Evolutionary conservation across 768 basidiomycete genomes (phyloP), one percentile per base, ranked within the genome.

Genomic region (Cantharellus anzutake): DNA sequence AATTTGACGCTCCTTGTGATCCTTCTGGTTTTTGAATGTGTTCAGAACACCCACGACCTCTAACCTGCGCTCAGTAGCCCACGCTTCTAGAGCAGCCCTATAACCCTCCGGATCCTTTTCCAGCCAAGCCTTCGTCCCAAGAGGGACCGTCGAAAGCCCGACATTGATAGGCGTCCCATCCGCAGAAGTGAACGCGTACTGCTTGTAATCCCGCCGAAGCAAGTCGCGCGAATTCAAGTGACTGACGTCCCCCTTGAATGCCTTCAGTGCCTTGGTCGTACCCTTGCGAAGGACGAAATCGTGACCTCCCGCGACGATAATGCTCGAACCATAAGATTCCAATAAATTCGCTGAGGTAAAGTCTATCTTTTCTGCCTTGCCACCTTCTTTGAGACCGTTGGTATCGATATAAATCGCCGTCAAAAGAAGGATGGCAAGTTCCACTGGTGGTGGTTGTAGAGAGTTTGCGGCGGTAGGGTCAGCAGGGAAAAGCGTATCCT

Each of bases 131-230:
- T 78, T 73, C 3, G 93, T 74, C 4, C 76, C 74, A 3, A 86
- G 66, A 2, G 91, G 92, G 16, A 97, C 84, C 2, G 89, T 86
- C 1, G 88, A 79, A 7, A 99, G 71, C 3, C 94, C 92, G 1
- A 81, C 81, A 60, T 76, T 78, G 44, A 88, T 11, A 11, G 1
- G 52, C 72, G 4, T 71, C 66, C 38, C 70, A 65, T 4, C 66
- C 68, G 73, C 67, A 2, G 82, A 76, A 0, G 72, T 69, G 60
- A 80, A 70, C 1, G 70, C 67, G 66, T 91, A 94, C 64, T 94
- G 82, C 69, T 99, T 98, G 75, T 92, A 99, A 71, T 99, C 96
- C n/a, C 96, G 74, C 7, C 90, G 76, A 3, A 99, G 76, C 20
- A 97, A 78, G 66, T 97, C 91, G 60, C 78, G 75, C 0, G 80